Evolutionary conservation across 208 protist species (phyloP).

Genomic region (Leishmania guyanensis): DNA sequence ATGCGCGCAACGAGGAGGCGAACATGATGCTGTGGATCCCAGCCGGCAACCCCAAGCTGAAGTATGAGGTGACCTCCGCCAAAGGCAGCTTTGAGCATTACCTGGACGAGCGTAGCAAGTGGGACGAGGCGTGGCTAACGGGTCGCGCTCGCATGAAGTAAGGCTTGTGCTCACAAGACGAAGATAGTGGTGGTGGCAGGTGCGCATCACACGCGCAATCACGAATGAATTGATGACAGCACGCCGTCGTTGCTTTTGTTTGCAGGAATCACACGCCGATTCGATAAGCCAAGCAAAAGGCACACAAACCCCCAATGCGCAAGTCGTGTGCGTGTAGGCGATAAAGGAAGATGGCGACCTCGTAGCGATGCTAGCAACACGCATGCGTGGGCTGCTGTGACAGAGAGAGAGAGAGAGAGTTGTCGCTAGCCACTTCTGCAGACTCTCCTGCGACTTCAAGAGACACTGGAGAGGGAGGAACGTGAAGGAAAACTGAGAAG

Average conservation of each 20-base stretch:
- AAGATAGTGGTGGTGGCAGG: neutral
- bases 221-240: neutral
- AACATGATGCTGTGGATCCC: constrained; percentile 94
- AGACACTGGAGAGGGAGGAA: neutral
- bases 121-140: constrained; percentile 92
- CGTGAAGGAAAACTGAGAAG: neutral
- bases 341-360: neutral
- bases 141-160: constrained; percentile 89
- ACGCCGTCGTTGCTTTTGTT: neutral
- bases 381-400: neutral
- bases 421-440: neutral
- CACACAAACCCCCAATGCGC: too few species aligned
- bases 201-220: neutral
- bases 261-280: neutral
- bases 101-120: constrained; percentile 89
- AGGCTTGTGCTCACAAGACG: neutral
- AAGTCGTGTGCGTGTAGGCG: neutral
- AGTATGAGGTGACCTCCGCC: constrained; percentile 82
- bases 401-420: neutral
- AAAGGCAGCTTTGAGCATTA: constrained; percentile 91
- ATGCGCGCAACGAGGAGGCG: constrained; percentile 87
- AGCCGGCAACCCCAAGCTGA: constrained; percentile 87
- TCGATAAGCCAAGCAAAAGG: too few species aligned
- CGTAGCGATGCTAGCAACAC: too few species aligned
- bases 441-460: neutral